These are phyloP conservation scores for Cercospora canescens DNA, from an alignment of 2,329 filamentous ascomycete genomes.

Conservation along the genomic window DNA sequence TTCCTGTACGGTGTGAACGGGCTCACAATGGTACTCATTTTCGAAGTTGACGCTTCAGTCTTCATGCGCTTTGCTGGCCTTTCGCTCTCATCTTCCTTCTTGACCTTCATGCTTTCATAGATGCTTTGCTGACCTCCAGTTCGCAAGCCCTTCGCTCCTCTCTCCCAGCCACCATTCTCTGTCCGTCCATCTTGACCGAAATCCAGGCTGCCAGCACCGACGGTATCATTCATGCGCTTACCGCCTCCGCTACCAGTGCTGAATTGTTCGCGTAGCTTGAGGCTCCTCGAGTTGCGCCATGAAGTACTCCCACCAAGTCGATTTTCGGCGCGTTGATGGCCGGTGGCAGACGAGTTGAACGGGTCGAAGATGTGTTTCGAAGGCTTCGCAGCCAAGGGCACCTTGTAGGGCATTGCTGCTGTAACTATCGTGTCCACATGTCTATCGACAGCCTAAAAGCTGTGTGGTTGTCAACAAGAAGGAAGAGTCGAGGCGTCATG, in stretches of 20 bases:
- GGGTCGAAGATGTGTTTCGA: slow-evolving; percentile 48
- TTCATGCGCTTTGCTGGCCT: slow-evolving; percentile 24
- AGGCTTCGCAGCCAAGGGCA: slow-evolving; percentile 30
- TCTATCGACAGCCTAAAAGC: slow-evolving; percentile 8
- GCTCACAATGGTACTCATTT: slow-evolving; percentile 31
- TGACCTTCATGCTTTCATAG: slow-evolving; percentile 33
- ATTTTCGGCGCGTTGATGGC: slow-evolving; percentile 75
- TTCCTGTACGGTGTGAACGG: slow-evolving; percentile 34
- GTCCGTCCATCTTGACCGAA: slow-evolving; percentile 52
- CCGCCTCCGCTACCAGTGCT: slow-evolving; percentile 56
- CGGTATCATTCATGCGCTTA: slow-evolving; percentile 62
- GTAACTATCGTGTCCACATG: not conserved
- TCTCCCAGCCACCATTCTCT: slow-evolving; percentile 55
- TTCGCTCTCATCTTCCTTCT: slow-evolving; percentile 21
- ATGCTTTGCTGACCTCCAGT: slow-evolving; percentile 48
- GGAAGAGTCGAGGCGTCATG: slow-evolving; percentile 5
- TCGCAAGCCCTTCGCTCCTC: slow-evolving; percentile 50
- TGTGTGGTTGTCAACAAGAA: not conserved
- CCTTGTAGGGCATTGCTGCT: slow-evolving; percentile 24
- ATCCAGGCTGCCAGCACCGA: slow-evolving; percentile 63
- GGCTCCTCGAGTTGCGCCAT: slow-evolving; percentile 70
- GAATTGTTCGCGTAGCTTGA: slow-evolving; percentile 72
- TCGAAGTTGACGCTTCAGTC: slow-evolving; percentile 5
- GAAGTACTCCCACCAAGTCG: slow-evolving; percentile 60
- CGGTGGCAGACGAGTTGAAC: slow-evolving; percentile 91